Evolutionary conservation across 2,329 filamentous ascomycete genomes (phyloP).

Genomic region (Venturiaceae sp.): DNA sequence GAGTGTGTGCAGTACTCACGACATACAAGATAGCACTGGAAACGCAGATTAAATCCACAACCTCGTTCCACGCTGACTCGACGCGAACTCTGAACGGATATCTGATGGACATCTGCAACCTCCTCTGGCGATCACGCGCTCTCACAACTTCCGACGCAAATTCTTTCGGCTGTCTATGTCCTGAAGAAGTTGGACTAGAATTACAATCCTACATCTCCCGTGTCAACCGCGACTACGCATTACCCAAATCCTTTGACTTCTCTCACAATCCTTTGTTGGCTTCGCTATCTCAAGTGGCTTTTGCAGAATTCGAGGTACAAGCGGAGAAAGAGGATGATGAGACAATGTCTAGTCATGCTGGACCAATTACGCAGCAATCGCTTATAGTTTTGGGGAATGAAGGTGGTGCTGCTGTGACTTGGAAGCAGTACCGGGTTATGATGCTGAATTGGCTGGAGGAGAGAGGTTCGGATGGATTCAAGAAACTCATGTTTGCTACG

Average conservation of each 20-base stretch:
- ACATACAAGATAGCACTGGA: slow-evolving; percentile 3
- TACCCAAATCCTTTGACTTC: slow-evolving; percentile 35
- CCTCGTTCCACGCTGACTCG: slow-evolving; percentile 19
- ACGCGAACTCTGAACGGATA: slow-evolving; percentile 66
- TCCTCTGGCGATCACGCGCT: slow-evolving; percentile 66
- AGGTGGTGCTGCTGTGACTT: slow-evolving; percentile 57
- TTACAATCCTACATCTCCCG: slow-evolving; percentile 31
- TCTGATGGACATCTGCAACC: slow-evolving; percentile 80
- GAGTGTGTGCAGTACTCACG: slow-evolving; percentile 5
- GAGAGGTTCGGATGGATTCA: slow-evolving; percentile 55
- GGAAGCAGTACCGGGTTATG: slow-evolving; percentile 66
- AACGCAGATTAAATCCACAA: slow-evolving; percentile 13
- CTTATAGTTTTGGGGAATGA: slow-evolving; percentile 52
- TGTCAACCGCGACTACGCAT: slow-evolving; percentile 25
- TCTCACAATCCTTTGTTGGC: slow-evolving; percentile 36
- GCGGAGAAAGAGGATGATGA: slow-evolving; percentile 15
- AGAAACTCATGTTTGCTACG: slow-evolving; percentile 66
- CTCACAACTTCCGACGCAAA: slow-evolving; percentile 57
- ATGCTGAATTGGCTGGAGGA: slow-evolving; percentile 59
- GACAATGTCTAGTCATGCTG: slow-evolving; percentile 21
- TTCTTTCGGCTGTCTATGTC: slow-evolving; percentile 43
- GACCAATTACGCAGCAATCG: slow-evolving; percentile 59
- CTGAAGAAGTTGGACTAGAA: slow-evolving; percentile 31
- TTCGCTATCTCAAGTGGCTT: slow-evolving; percentile 36
- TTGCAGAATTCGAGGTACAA: slow-evolving; percentile 34